Percentiles rank a stretch among this genome's conserved stretches.
These are phyloP conservation scores for Camelina hispida DNA, from an alignment of 345 rosid species.

Conservation along the genomic window DNA sequence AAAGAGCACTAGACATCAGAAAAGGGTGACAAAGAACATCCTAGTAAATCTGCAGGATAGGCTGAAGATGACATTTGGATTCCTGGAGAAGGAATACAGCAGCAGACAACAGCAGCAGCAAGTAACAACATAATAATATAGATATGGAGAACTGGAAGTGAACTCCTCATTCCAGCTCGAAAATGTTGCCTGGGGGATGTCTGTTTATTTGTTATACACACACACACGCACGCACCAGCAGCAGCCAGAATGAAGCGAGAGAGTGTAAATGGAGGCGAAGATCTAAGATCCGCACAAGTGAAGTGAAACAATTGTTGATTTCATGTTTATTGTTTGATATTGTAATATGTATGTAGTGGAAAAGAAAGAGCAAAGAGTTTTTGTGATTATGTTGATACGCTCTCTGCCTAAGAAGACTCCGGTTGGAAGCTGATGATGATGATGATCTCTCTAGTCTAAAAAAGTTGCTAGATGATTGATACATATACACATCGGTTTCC, in stretches of 20 bases:
- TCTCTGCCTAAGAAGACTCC: conserved; percentile 26
- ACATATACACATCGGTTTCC: neutral
- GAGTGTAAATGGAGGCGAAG: conserved; percentile 23
- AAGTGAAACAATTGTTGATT: conserved; percentile 13
- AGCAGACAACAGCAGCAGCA: conserved; percentile 48
- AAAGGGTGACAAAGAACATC: conserved; percentile 81
- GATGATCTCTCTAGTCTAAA: neutral
- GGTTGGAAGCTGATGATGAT: neutral
- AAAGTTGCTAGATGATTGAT: conserved; percentile 2
- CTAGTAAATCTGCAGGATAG: conserved; percentile 67
- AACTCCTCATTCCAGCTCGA: conserved; percentile 11
- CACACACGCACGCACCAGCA: no score
- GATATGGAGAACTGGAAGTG: conserved; percentile 1
- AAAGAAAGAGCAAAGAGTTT: conserved; percentile 29
- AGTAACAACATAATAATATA: conserved; percentile 26
- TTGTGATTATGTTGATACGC: conserved; percentile 36
- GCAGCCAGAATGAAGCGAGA: conserved; percentile 14
- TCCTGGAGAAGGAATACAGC: conserved; percentile 72
- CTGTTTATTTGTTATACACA: neutral
- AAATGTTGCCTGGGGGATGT: neutral
- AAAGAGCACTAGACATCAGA: conserved; percentile 81
- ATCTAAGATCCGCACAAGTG: neutral
- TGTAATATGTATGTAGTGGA: conserved; percentile 23
- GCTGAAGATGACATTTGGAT: conserved; percentile 64
- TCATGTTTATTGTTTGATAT: neutral